Conservation (phyloP, 768 basidiomycete species). For the Phlebiopsis flavidoalba region DNA sequence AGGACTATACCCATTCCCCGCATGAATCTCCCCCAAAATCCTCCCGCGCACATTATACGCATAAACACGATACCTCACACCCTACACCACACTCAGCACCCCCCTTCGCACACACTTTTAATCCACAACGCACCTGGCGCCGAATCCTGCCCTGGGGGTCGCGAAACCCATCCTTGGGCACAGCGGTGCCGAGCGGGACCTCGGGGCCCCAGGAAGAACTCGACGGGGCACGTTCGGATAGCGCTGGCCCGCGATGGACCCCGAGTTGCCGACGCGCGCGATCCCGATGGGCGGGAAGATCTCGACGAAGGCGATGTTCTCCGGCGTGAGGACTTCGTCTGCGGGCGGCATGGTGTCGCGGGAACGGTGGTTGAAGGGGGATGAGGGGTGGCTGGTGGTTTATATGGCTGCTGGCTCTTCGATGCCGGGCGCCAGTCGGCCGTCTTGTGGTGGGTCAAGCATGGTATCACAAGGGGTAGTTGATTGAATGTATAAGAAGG, state of each 20-base stretch:
- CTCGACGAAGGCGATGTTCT: constrained; percentile 15
- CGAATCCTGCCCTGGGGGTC: constrained; percentile 22
- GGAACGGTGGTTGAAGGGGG: too few relatives aligned
- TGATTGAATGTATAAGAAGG: too few relatives aligned
- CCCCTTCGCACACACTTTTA: too few relatives aligned
- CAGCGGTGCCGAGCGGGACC: constrained; percentile 22
- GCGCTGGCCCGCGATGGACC: constrained; percentile 1
- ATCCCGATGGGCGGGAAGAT: constrained; percentile 32
- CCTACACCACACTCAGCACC: constrained; percentile 15
- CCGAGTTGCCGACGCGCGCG: constrained; percentile 30
- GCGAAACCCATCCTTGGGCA: constrained; percentile 14
- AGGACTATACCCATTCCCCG: constrained; percentile 16
- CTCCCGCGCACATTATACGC: constrained; percentile 22
- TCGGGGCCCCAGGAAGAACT: constrained; percentile 24
- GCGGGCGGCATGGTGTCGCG: too few relatives aligned
- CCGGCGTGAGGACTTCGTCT: too few relatives aligned
- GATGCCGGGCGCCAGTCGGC: too few relatives aligned
- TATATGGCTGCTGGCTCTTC: too few relatives aligned
- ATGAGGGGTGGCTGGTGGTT: too few relatives aligned
- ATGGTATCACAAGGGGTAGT: too few relatives aligned
- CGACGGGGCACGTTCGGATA: constrained; percentile 3
- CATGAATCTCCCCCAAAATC: constrained; percentile 27
- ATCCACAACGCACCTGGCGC: constrained; percentile 28
- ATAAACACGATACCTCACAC: constrained; percentile 30
- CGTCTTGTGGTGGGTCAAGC: too few relatives aligned